Conservation (phyloP, 2,329 filamentous ascomycete genomes). For the Cadophora sp. region DNA sequence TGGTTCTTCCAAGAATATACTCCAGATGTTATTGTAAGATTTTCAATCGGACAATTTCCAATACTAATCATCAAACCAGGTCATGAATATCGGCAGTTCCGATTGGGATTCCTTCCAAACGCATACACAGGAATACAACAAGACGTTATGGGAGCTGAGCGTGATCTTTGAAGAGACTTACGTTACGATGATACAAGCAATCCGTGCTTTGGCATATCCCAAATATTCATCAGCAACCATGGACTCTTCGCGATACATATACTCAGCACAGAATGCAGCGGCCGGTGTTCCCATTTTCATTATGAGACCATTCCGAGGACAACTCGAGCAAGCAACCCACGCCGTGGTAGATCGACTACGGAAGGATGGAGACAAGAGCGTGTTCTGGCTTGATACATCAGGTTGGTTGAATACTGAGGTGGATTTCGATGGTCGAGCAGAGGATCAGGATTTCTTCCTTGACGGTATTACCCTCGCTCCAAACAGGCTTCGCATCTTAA, state of each 20-base stretch:
- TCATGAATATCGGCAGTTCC: slow-evolving; percentile 45
- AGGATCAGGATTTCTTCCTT: slow-evolving; percentile 43
- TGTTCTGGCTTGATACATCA: slow-evolving; percentile 50
- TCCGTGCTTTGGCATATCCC: slow-evolving; percentile 42
- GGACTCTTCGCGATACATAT: slow-evolving; percentile 24
- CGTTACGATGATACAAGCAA: slow-evolving; percentile 46
- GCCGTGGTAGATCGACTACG: slow-evolving; percentile 45
- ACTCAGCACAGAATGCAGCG: slow-evolving; percentile 34
- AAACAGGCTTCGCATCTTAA: background rate
- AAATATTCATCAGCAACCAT: slow-evolving; percentile 27
- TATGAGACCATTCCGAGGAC: slow-evolving; percentile 47
- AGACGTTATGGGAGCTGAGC: slow-evolving; percentile 42
- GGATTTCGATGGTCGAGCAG: slow-evolving; percentile 33
- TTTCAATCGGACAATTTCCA: too few relatives aligned
- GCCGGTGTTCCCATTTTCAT: slow-evolving; percentile 47
- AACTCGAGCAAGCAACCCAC: slow-evolving; percentile 45
- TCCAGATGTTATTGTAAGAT: slow-evolving; percentile 46
- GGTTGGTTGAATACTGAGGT: slow-evolving; percentile 47
- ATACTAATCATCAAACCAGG: slow-evolving; percentile 30
- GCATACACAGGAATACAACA: slow-evolving; percentile 43
- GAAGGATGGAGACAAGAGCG: slow-evolving; percentile 45
- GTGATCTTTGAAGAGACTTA: slow-evolving; percentile 46
- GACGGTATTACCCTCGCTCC: slow-evolving; percentile 32
- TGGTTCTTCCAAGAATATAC: slow-evolving; percentile 48
- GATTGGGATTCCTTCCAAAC: slow-evolving; percentile 44